These are phyloP conservation scores for Taphrina confusa DNA, from an alignment of 1,139 yeast species.

Conservation along the genomic window DNA sequence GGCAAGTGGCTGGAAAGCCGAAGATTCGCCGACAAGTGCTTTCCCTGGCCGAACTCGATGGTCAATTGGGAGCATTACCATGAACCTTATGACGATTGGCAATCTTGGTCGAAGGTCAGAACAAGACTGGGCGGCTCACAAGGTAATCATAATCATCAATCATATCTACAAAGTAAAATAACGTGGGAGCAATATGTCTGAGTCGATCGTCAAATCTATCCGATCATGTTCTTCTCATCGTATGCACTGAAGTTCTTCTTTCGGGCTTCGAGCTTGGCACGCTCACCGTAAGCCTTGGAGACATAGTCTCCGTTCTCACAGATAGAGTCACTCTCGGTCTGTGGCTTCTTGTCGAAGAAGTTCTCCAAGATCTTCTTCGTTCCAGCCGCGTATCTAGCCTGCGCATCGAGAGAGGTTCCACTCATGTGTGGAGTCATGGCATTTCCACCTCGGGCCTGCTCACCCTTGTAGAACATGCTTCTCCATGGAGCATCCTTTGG, in stretches of 20 bases:
- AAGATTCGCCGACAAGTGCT: too few relatives aligned
- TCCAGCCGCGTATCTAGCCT: conserved; percentile 70
- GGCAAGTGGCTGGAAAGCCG: too few relatives aligned
- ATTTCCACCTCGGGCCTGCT: conserved; percentile 70
- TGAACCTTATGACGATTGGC: too few relatives aligned
- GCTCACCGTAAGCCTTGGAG: conserved; percentile 66
- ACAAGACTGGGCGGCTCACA: too few relatives aligned
- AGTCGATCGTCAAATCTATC: too few relatives aligned
- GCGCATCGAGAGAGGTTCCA: conserved; percentile 81
- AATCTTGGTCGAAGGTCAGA: too few relatives aligned
- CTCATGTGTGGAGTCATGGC: conserved; percentile 85
- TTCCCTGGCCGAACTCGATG: too few relatives aligned
- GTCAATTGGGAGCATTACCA: too few relatives aligned
- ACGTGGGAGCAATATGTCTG: too few relatives aligned
- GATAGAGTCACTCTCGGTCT: conserved; percentile 72
- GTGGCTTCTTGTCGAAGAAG: conserved; percentile 63
- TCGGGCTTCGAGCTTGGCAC: conserved; percentile 32
- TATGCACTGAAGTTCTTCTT: conserved; percentile 29
- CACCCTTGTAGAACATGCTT: conserved; percentile 52
- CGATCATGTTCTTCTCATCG: conserved; percentile 23
- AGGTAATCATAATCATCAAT: too few relatives aligned
- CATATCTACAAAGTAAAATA: too few relatives aligned
- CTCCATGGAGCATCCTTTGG: conserved; percentile 79
- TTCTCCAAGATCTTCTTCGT: conserved; percentile 64
- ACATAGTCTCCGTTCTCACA: conserved; percentile 71